Evolutionary conservation across 2,329 filamentous ascomycete species (phyloP), one percentile per base, ranked within the genome.

Genomic region (Pyricularia sp.): DNA sequence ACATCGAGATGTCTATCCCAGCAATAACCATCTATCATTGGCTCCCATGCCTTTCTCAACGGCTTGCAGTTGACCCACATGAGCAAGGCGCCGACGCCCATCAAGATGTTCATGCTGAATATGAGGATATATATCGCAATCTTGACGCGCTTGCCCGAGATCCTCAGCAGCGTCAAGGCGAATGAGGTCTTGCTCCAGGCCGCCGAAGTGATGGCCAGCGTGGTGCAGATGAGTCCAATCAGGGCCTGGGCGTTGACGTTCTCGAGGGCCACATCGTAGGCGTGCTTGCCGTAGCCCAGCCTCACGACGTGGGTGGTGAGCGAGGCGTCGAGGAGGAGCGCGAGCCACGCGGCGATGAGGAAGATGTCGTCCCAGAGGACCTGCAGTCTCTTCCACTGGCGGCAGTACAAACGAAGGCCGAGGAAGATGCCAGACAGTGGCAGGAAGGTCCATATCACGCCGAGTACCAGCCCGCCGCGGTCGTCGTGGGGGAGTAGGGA

Each of bases 351-450:
- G 30, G n/a, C 23, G 30, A 33, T 25, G 7, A 65, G 64, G 9
- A 65, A 30, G 28, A 30, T 23, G 64, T 65, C 64, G 30, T 65
- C 64, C 64, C 64, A 65, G 4, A 65, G 10, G 3, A 65, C 7
- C 7, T 26, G 10, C 0, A 26, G 20, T 14, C n/a, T 42, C 31
- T 65, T 65, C 31, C 33, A 42, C 31, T 36, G 23, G 68, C 75
- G 75, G 74, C 74, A 76, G 69, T 75, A 75, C 5, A 76, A 69
- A 0, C 75, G 71, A n/a, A 74, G 70, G 2, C 67, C 71, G 6
- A 76, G 67, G 31, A 76, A 74, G 31, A 66, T 42, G 20, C 69
- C 64, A 5, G 73, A 71, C 3, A 74, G 28, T 2, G 69, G 65
- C 10, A 68, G 64, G 4, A 73, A 61, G 12, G 72, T 55, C 73